phyloP scores from a whole-genome alignment of 2,329 filamentous ascomycete species.

The Lachnellula hyalina region DNA sequence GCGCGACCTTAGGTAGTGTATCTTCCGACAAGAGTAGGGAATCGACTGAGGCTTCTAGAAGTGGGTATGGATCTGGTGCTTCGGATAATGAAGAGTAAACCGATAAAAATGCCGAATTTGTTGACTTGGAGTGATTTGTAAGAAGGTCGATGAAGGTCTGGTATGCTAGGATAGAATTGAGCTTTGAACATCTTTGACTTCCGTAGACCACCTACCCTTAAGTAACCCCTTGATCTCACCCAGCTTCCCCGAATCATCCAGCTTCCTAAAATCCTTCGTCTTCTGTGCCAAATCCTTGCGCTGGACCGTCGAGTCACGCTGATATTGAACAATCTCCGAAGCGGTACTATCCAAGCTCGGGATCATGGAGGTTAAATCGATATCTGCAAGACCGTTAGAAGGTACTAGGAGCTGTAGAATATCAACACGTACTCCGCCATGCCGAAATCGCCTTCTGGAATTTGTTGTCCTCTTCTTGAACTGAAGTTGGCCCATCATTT shows the following conservation, averaged over 20 bases:
- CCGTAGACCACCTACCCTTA: constrained; percentile 56
- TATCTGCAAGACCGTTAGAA: constrained; percentile 48
- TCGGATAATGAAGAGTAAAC: constrained; percentile 91
- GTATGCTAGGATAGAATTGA: constrained; percentile 57
- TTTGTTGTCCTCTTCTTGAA: constrained; percentile 68
- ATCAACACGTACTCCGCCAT: constrained; percentile 71
- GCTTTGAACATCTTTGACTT: not conserved
- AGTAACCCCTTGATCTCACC: constrained; percentile 82
- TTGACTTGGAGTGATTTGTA: constrained; percentile 91
- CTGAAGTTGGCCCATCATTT: constrained; percentile 14
- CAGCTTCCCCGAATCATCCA: constrained; percentile 83
- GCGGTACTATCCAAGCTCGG: constrained; percentile 85
- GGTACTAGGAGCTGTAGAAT: constrained; percentile 2
- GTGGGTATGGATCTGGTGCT: constrained; percentile 90
- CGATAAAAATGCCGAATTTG: constrained; percentile 88
- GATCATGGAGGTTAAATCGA: constrained; percentile 80
- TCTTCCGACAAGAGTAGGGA: constrained; percentile 89
- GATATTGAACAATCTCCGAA: constrained; percentile 90
- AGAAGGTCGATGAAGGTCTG: constrained; percentile 96
- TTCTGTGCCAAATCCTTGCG: constrained; percentile 97
- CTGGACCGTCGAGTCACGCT: constrained; percentile 92
- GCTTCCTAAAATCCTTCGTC: constrained; percentile 94
- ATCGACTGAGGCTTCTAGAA: constrained; percentile 94
- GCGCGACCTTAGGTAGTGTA: constrained; percentile 80
- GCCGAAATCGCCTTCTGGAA: constrained; percentile 94